Evolutionary conservation across 1,284 basidiomycete genomes (phyloP).

Genomic region (Trametes versicolor): DNA sequence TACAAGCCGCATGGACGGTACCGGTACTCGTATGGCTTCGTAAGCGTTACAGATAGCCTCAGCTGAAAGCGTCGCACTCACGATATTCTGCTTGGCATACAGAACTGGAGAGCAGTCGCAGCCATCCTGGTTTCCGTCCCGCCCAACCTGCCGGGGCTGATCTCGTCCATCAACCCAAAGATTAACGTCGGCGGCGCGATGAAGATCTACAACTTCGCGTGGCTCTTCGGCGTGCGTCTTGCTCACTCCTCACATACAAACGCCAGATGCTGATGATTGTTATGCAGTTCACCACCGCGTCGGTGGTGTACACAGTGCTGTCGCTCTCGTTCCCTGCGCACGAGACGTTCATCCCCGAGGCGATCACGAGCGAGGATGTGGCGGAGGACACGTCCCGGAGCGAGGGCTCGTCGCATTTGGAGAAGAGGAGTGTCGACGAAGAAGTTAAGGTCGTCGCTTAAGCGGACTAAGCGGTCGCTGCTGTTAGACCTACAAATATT

Average conservation of each 20-base stretch:
- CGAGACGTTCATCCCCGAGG: slow-evolving; percentile 64
- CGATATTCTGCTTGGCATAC: background rate
- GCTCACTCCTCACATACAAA: background rate
- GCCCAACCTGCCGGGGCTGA: slow-evolving; percentile 74
- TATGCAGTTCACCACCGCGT: slow-evolving; percentile 52
- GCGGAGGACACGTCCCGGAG: slow-evolving; percentile 16
- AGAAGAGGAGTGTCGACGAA: slow-evolving; percentile 34
- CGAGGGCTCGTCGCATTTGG: slow-evolving; percentile 28
- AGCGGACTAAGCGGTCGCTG: background rate
- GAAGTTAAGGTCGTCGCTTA: slow-evolving; percentile 31
- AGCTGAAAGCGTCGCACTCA: background rate
- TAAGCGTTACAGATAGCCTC: slow-evolving; percentile 50
- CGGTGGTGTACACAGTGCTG: slow-evolving; percentile 57
- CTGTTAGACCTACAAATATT: background rate
- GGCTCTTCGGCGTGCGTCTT: slow-evolving; percentile 71
- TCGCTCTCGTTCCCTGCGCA: slow-evolving; percentile 65
- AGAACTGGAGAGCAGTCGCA: slow-evolving; percentile 80
- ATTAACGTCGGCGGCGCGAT: slow-evolving; percentile 62
- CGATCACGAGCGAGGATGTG: slow-evolving; percentile 47
- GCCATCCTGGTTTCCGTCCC: slow-evolving; percentile 70
- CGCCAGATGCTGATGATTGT: slow-evolving; percentile 6
- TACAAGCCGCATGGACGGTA: slow-evolving; percentile 75
- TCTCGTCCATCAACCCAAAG: slow-evolving; percentile 69
- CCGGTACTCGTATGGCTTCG: slow-evolving; percentile 69
- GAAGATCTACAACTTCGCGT: slow-evolving; percentile 72